A percentile compares a stretch with the other conserved stretches of the same genome.
These are phyloP conservation scores for Aotearoamyces nothofagi DNA, from an alignment of 2,329 filamentous ascomycete genomes.

Conservation along the genomic window DNA sequence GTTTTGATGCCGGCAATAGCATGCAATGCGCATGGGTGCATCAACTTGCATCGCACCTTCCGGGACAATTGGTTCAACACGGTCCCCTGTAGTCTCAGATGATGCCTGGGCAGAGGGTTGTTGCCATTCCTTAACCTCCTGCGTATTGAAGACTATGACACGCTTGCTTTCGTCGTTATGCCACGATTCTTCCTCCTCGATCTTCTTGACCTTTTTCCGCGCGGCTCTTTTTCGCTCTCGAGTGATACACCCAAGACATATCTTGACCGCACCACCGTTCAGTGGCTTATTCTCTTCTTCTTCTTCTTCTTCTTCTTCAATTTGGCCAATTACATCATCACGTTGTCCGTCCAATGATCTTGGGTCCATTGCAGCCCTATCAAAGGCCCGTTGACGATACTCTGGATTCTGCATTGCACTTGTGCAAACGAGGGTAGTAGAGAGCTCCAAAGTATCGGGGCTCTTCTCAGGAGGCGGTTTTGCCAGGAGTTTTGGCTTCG, in stretches of 20 bases:
- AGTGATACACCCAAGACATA: conserved; percentile 82
- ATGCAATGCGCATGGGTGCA: conserved; percentile 88
- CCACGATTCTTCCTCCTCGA: conserved; percentile 84
- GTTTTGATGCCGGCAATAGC: conserved; percentile 88
- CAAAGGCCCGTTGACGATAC: conserved; percentile 45
- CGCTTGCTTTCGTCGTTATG: conserved; percentile 64
- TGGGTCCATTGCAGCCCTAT: conserved; percentile 24
- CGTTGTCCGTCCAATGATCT: conserved; percentile 8
- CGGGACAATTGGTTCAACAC: conserved; percentile 29
- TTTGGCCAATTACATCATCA: no score
- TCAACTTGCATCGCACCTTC: conserved; percentile 61
- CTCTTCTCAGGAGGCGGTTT: conserved; percentile 52
- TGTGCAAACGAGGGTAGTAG: conserved; percentile 75
- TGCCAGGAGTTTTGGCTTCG: conserved; percentile 79
- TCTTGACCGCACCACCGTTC: conserved; percentile 86
- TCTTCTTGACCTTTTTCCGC: conserved; percentile 85
- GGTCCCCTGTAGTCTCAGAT: conserved; percentile 28
- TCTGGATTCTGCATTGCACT: conserved; percentile 72
- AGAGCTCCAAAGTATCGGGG: conserved; percentile 64
- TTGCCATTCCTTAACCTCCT: conserved; percentile 75
- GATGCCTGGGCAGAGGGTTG: conserved; percentile 36
- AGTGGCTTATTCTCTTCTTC: conserved; percentile 49
- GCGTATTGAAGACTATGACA: conserved; percentile 83
- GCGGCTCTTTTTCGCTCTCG: conserved; percentile 83
- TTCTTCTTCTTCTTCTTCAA: conserved; percentile 14